Evolutionary conservation across 208 protist species (phyloP), one percentile per base, ranked within the genome.

Genomic region (Naegleria gruberi): DNA sequence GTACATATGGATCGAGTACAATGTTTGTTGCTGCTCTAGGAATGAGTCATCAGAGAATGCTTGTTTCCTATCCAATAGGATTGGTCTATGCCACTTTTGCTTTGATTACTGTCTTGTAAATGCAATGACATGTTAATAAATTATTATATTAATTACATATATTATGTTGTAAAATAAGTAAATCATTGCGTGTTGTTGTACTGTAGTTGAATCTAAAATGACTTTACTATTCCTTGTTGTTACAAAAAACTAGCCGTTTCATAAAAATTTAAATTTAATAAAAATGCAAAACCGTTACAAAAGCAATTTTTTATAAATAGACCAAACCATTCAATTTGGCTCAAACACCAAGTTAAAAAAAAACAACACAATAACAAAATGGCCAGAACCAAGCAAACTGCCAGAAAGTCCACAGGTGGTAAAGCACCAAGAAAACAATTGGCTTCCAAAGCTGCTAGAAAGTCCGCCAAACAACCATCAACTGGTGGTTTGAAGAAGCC

Each of bases 351-450:
- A 55, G 8, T 55, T 55, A 5, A 65, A 65, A 65, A 65, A 65
- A 65, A 65, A 65, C 51, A 65, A 65, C 65, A 77, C 30, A 77
- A 37, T 26, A 77, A 30, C 17, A 73, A 87, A 92, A 99, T 99
- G 98, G 98, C 97, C 89, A 95, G 97, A 93, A 99, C 98, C 40
- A 99, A 99, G 95, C 97, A 99, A 93, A 99, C 97, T 74, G 97
- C 98, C 84, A 95, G 98, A 92, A 99, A 99, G 96, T 97, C 96
- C 65, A 98, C 97, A 89, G 97, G 97, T 94, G 96, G 96, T 92
- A 99, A 98, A 96, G 97, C 95, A 89, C 97, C 94, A 93, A 96
- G 97, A 92, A 99, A 98, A 91, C 94, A 96, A 74, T 96, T 96
- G 57, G 91, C 84, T 92, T 97, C 96, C 92, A 99, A 99, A 96